phyloP scores from a whole-genome alignment of 192 early-diverging fungal genomes.

The Umbelopsis isabellina region DNA sequence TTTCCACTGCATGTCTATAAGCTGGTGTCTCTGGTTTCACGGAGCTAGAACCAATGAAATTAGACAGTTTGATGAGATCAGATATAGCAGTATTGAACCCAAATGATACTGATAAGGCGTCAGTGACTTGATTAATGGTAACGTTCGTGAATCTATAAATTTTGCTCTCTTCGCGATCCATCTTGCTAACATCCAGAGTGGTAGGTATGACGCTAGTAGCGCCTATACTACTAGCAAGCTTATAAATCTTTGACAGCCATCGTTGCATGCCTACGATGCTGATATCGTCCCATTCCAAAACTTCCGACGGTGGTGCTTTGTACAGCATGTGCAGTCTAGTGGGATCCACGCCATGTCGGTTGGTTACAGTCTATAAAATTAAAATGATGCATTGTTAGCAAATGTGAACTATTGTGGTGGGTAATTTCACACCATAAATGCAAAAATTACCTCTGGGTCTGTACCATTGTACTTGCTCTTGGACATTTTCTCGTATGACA shows the following conservation, averaged over 20 bases:
- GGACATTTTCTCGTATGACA: conserved; percentile 93
- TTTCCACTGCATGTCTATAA: conserved; percentile 53
- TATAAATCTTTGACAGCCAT: conserved; percentile 67
- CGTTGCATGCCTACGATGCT: conserved; percentile 94
- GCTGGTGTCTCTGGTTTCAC: conserved; percentile 46
- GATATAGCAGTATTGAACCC: conserved; percentile 85
- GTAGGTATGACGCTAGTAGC: not conserved
- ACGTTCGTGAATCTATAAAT: conserved; percentile 53
- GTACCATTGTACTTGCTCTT: conserved; percentile 97
- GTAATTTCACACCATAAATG: not conserved
- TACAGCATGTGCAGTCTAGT: conserved; percentile 85
- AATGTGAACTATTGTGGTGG: too few species aligned
- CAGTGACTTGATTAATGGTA: conserved; percentile 61
- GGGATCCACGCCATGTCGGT: conserved; percentile 77
- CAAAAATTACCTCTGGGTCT: conserved; percentile 66
- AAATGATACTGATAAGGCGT: conserved; percentile 32
- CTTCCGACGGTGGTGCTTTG: conserved; percentile 87
- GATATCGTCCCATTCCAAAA: conserved; percentile 88
- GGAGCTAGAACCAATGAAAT: conserved; percentile 21
- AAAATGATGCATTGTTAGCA: not conserved
- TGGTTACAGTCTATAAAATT: conserved; percentile 50
- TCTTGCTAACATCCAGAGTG: conserved; percentile 22
- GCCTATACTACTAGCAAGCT: conserved; percentile 26
- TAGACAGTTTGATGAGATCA: conserved; percentile 80
- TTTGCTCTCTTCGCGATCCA: conserved; percentile 55